phyloP scores from a whole-genome alignment of 352 stramenopile genomes.

The Globisporangium lucens region DNA sequence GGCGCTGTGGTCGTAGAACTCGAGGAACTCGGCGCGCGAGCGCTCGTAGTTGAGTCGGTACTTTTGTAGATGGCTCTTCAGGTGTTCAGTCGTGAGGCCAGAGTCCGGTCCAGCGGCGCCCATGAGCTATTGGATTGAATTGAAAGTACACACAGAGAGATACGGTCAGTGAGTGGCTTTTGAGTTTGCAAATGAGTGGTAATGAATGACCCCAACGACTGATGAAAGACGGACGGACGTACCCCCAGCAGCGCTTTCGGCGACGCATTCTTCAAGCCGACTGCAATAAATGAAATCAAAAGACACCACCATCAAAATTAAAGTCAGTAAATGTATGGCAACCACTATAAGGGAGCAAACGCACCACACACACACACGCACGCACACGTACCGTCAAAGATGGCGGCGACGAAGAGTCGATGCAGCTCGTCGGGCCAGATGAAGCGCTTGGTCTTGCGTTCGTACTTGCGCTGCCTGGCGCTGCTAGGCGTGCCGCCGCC shows the following conservation, averaged over 20 bases:
- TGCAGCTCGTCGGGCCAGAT: slow-evolving; percentile 87
- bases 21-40: slow-evolving; percentile 81
- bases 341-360: not conserved
- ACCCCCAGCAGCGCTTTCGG: slow-evolving; percentile 78
- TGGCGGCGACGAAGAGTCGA: slow-evolving; percentile 83
- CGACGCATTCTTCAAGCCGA: slow-evolving; percentile 86
- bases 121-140: slow-evolving; percentile 50
- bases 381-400: slow-evolving; percentile 71
- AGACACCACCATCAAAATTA: slow-evolving; percentile 2
- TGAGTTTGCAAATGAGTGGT: slow-evolving; percentile 8
- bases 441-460: slow-evolving; percentile 87
- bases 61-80: slow-evolving; percentile 89
- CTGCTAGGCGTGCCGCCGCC: slow-evolving; percentile 20
- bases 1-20: slow-evolving; percentile 80
- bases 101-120: slow-evolving; percentile 42
- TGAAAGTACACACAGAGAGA: slow-evolving; percentile 16
- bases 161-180: too few relatives aligned
- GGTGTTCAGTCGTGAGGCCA: slow-evolving; percentile 80
- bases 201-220: slow-evolving; percentile 4
- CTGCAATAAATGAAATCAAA: slow-evolving; percentile 21
- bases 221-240: slow-evolving; percentile 21
- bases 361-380: not conserved
- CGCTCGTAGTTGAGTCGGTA: slow-evolving; percentile 87
- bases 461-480: slow-evolving; percentile 76
- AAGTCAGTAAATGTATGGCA: not conserved